Base-by-base conservation (phyloP, 106 monocot species). In the Vanilla planifolia region DNA sequence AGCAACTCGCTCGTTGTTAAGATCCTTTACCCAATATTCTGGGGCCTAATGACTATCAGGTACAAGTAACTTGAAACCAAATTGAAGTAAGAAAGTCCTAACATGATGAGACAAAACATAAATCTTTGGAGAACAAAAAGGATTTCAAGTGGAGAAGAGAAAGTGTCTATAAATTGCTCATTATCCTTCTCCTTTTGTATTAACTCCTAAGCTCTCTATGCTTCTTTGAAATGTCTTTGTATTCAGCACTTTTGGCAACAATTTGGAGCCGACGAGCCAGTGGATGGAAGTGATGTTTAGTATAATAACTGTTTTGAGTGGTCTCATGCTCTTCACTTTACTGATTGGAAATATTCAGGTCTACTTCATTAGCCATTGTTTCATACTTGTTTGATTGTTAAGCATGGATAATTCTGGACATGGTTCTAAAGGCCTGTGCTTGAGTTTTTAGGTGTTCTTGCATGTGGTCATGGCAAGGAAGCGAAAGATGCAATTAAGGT, bases 41-140 rank as follows among this genome's bases (percentile, higher is more conserved):
- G 94, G 94, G 94, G 94, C 64, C 83, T 94, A 15, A 89, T 94
- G 89, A 86, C 85, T 21, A 85, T 94, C 70, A 94, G 89, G 94
- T 89, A 72, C 22, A 68, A 59, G 64, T 64, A 47, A 9, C 33
- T 48, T 48, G 30, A 50, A 50, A 50, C 8, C 24, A 50, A 19
- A 24, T 25, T 53, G 5, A 53, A 16, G 6, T 10, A 3, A 30
- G 32, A 30, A 29, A 10, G 25, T 0, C n/a, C 53, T 15, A 32
- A 53, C 28, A 7, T 32, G 5, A 32, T 10, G 6, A 11, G 30
- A 53, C 30, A 53, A 53, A 32, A 27, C 53, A 32, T 53, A 53
- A 30, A 32, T 53, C 28, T 30, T 32, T 32, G 2, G 4, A 25
- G 6, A 53, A 53, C 16, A 32, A 53, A 30, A 14, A 27, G 1